A percentile compares a stretch with the other conserved stretches of the same genome.
phyloP scores from a whole-genome alignment of 2,329 filamentous ascomycete genomes.

The Exophiala sp. region DNA sequence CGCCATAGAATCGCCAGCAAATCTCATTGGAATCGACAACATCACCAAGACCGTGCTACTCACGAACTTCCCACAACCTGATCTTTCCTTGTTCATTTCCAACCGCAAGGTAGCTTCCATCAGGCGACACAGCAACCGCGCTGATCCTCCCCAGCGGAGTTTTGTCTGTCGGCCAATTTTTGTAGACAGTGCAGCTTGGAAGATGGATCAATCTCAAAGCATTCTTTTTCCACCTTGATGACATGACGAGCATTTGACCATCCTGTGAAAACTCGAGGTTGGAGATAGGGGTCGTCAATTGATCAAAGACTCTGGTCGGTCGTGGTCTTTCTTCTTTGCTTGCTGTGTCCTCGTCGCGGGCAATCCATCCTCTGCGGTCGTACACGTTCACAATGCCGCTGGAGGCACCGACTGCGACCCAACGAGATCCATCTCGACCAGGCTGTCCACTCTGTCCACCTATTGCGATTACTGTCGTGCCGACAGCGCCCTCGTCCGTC shows the following conservation, averaged over 20 bases:
- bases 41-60: conserved; percentile 40
- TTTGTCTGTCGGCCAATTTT: conserved; percentile 90
- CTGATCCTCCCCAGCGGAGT: conserved; percentile 84
- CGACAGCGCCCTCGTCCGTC: conserved; percentile 84
- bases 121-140: conserved; percentile 49
- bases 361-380: conserved; percentile 54
- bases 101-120: conserved; percentile 56
- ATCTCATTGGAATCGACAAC: not conserved
- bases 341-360: conserved; percentile 24
- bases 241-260: conserved; percentile 82
- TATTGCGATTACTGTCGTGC: conserved; percentile 73
- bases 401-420: conserved; percentile 80
- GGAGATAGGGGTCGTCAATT: conserved; percentile 80
- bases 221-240: conserved; percentile 80
- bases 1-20: not conserved
- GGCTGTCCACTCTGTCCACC: conserved; percentile 47
- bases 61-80: conserved; percentile 80
- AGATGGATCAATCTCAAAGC: conserved; percentile 82
- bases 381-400: conserved; percentile 92
- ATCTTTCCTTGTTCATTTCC: conserved; percentile 87
- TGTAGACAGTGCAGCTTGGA: conserved; percentile 86
- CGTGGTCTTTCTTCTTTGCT: conserved; percentile 55
- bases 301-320: conserved; percentile 69
- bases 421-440: conserved; percentile 66
- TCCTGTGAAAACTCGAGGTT: conserved; percentile 77